Evolutionary conservation across 2,329 filamentous ascomycete species (phyloP).

Genomic region (Fusarium ambrosium): DNA sequence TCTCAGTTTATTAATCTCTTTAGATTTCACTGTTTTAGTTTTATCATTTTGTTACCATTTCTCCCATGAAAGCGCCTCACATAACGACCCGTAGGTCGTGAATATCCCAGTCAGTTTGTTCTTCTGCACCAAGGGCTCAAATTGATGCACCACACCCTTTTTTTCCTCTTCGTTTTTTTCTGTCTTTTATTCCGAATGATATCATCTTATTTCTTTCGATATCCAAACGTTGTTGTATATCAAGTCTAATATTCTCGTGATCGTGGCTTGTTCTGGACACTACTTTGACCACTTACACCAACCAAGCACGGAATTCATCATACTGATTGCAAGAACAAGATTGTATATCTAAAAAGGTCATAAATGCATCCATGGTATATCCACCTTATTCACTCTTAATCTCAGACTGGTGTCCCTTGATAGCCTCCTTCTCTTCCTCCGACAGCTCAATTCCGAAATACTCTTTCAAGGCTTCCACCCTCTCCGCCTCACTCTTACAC

Average conservation of each 20-base stretch:
- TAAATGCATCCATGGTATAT: constrained; percentile 16
- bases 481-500: constrained; percentile 65
- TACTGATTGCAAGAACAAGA: background rate
- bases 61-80: background rate
- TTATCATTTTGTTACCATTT: background rate
- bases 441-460: constrained; percentile 67
- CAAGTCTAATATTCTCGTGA: background rate
- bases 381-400: constrained; percentile 45
- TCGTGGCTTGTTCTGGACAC: background rate
- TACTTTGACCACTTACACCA: background rate
- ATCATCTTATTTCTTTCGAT: background rate
- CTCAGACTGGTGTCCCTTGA: constrained; percentile 64
- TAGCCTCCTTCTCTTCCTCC: constrained; percentile 63
- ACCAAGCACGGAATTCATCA: background rate
- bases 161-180: background rate
- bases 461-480: constrained; percentile 63
- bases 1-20: background rate
- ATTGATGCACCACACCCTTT: background rate
- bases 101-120: too few relatives aligned
- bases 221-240: background rate
- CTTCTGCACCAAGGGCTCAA: background rate
- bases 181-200: background rate
- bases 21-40: background rate
- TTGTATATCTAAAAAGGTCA: background rate
- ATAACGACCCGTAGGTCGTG: background rate